Evolutionary conservation across 441 rosid genomes (phyloP).

Genomic region (Erodium moschatum): DNA sequence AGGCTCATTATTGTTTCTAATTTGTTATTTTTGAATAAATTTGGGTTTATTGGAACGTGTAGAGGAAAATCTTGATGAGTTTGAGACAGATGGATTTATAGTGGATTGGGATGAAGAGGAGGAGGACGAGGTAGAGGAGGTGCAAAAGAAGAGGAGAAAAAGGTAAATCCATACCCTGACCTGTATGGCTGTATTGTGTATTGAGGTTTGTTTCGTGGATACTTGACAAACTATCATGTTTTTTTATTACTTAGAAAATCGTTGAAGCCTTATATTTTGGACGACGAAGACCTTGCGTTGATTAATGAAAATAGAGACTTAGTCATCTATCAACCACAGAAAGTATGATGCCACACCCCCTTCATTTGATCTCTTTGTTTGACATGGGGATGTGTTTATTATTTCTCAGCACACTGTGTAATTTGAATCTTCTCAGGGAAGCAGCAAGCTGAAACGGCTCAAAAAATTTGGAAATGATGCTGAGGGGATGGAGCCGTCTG

Average conservation of each 20-base stretch:
- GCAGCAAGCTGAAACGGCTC: conserved; percentile 81
- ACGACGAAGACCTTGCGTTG: neutral
- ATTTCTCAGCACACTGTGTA: conserved; percentile 4
- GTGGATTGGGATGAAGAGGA: conserved; percentile 70
- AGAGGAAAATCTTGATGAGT: conserved; percentile 38
- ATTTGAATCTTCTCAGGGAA: conserved; percentile 34
- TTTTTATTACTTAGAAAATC: neutral
- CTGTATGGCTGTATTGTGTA: neutral
- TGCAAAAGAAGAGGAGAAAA: conserved; percentile 70
- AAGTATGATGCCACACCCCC: neutral
- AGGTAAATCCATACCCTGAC: conserved; percentile 23
- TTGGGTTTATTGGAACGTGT: neutral
- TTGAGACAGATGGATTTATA: conserved; percentile 84
- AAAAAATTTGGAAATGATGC: conserved; percentile 72
- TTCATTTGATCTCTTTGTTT: neutral
- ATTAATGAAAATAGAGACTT: neutral
- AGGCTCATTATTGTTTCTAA: neutral
- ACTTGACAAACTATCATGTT: neutral
- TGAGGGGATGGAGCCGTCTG: conserved; percentile 42
- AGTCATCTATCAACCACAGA: neutral
- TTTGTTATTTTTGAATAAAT: neutral
- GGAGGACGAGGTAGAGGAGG: conserved; percentile 65
- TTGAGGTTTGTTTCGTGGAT: conserved; percentile 16
- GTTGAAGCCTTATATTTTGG: neutral
- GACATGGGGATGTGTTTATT: neutral